Percentiles rank a stretch among this genome's conserved stretches.
Evolutionary conservation across 1,284 basidiomycete genomes (phyloP).

Genomic region (Trametes versicolor): DNA sequence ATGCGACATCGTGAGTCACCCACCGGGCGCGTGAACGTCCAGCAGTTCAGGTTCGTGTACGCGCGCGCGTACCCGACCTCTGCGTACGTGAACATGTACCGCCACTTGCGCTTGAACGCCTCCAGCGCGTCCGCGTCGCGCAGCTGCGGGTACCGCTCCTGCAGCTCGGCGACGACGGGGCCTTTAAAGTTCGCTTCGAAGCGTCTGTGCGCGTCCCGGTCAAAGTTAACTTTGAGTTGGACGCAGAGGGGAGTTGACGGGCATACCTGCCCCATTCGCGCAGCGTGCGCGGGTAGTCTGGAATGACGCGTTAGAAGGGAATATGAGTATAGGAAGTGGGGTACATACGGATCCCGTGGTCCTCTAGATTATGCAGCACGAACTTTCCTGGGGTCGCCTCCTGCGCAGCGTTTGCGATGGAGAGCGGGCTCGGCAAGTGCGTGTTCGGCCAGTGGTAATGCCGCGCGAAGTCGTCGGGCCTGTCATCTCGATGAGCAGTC

Average conservation of each 20-base stretch:
- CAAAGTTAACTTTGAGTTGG: neutral
- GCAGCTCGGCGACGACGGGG: constrained; percentile 31
- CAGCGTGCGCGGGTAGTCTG: constrained; percentile 85
- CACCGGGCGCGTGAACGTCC: constrained; percentile 39
- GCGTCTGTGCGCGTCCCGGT: constrained; percentile 23
- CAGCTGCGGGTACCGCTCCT: constrained; percentile 28
- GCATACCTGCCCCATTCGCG: constrained; percentile 72
- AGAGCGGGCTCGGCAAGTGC: constrained; percentile 80
- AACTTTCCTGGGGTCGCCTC: constrained; percentile 71
- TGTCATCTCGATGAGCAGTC: constrained; percentile 36
- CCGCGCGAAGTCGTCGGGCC: constrained; percentile 84
- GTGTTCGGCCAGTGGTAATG: constrained; percentile 93
- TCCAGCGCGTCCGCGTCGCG: constrained; percentile 32
- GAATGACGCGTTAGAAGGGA: neutral
- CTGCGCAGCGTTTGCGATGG: constrained; percentile 68
- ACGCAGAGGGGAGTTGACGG: neutral
- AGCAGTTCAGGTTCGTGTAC: constrained; percentile 40
- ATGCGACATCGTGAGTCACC: neutral
- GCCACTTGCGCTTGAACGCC: constrained; percentile 44
- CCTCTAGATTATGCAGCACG: constrained; percentile 81
- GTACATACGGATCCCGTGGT: constrained; percentile 75
- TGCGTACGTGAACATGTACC: constrained; percentile 43
- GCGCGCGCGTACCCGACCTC: constrained; percentile 42
- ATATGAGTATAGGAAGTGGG: neutral
- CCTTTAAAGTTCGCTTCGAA: constrained; percentile 38